A percentile compares a stretch with the other conserved stretches of the same genome.
Evolutionary conservation across 306 rosid genomes (phyloP).

Genomic region (Echinosophora koreensis): DNA sequence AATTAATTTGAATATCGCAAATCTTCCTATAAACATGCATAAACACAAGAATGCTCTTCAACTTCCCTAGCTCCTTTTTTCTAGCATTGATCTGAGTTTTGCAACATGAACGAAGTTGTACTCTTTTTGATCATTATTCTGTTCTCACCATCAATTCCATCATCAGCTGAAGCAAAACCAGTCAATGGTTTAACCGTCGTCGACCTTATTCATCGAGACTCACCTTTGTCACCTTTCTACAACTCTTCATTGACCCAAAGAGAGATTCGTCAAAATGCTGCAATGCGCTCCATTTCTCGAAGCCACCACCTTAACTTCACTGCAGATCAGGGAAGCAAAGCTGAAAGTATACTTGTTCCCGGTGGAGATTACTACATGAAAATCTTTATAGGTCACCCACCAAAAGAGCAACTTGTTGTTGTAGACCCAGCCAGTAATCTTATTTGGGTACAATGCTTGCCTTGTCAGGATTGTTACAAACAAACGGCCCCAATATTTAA

Average conservation of each 20-base stretch:
- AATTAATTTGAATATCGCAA: too few relatives aligned
- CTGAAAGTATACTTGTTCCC: background rate
- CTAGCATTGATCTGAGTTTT: too few relatives aligned
- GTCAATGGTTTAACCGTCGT: background rate
- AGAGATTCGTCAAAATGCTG: background rate
- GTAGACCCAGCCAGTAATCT: constrained; percentile 37
- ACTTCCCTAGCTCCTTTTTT: too few relatives aligned
- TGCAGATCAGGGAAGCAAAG: background rate
- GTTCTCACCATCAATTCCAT: too few relatives aligned
- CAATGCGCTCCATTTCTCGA: constrained; percentile 16
- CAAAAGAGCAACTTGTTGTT: background rate
- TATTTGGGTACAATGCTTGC: constrained; percentile 30
- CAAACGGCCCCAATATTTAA: background rate
- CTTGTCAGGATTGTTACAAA: background rate
- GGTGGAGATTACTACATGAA: constrained; percentile 15
- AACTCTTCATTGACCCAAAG: constrained; percentile 17
- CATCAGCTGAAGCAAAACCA: too few relatives aligned
- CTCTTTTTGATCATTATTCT: too few relatives aligned
- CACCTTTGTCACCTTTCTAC: constrained; percentile 40
- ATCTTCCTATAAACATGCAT: too few relatives aligned
- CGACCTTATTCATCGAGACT: constrained; percentile 41
- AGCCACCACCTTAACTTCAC: background rate
- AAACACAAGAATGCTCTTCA: too few relatives aligned
- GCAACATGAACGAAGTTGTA: too few relatives aligned
- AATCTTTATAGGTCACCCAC: constrained; percentile 22